phyloP scores from a whole-genome alignment of 1,284 basidiomycete genomes.

The Sutorius eximius region DNA sequence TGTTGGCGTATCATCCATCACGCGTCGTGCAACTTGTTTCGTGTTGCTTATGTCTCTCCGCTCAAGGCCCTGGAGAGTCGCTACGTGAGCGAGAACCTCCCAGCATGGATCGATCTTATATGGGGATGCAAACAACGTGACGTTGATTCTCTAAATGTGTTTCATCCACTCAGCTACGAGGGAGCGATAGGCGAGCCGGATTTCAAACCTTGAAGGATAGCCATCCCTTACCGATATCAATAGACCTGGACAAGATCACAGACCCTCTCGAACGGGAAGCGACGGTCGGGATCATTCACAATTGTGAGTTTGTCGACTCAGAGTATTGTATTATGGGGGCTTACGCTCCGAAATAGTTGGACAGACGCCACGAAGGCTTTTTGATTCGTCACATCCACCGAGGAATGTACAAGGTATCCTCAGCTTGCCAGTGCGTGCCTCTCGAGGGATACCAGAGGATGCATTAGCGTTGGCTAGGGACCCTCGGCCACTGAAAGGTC shows the following conservation, averaged over 20 bases:
- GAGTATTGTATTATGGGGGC: background rate
- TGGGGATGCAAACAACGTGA: slow-evolving; percentile 90
- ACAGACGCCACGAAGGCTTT: slow-evolving; percentile 90
- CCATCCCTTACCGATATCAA: background rate
- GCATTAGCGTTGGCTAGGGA: slow-evolving; percentile 62
- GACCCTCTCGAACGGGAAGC: slow-evolving; percentile 89
- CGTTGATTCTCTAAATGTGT: slow-evolving; percentile 77
- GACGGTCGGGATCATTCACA: slow-evolving; percentile 93
- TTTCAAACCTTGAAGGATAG: background rate
- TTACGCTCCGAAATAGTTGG: slow-evolving; percentile 57
- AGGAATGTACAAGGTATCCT: slow-evolving; percentile 70
- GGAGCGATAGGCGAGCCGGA: slow-evolving; percentile 71
- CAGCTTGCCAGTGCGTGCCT: slow-evolving; percentile 65
- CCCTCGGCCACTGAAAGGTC: slow-evolving; percentile 59
- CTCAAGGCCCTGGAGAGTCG: slow-evolving; percentile 87
- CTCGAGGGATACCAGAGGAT: slow-evolving; percentile 82
- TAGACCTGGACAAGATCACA: slow-evolving; percentile 82
- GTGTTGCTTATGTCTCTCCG: background rate
- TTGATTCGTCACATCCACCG: slow-evolving; percentile 77
- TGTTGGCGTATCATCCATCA: background rate
- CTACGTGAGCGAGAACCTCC: slow-evolving; percentile 83
- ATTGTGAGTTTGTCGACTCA: slow-evolving; percentile 56
- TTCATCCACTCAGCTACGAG: slow-evolving; percentile 94
- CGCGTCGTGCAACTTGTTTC: background rate
- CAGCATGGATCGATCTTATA: slow-evolving; percentile 92